Percentiles rank a stretch among this genome's conserved stretches.
These are phyloP conservation scores for Daldinia sp. DNA, from an alignment of 2,329 filamentous ascomycete genomes.

Conservation along the genomic window DNA sequence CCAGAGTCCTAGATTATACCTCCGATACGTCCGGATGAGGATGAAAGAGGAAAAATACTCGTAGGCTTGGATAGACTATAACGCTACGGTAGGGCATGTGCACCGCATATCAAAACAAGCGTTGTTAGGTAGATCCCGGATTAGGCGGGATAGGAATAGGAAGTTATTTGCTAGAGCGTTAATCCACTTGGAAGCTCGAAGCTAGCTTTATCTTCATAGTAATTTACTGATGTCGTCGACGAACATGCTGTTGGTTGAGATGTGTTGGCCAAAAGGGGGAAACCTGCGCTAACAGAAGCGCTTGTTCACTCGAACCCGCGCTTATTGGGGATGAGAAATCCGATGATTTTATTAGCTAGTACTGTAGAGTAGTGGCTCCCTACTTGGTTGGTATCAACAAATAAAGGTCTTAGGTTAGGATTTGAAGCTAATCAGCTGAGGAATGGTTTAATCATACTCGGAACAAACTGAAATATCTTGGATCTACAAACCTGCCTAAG, in stretches of 20 bases:
- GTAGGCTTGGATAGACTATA: constrained; percentile 4
- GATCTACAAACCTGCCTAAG: constrained; percentile 37
- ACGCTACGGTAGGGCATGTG: constrained; percentile 9
- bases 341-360: constrained; percentile 7
- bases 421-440: constrained; percentile 20
- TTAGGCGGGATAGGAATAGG: constrained; percentile 19
- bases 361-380: neutral
- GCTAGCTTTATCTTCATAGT: constrained; percentile 9
- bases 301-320: constrained; percentile 28
- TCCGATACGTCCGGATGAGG: constrained; percentile 11
- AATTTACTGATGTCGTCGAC: constrained; percentile 7
- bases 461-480: constrained; percentile 37
- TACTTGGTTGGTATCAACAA: constrained; percentile 4
- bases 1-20: constrained; percentile 6
- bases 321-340: constrained; percentile 35
- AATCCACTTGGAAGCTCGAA: constrained; percentile 29
- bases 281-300: constrained; percentile 35
- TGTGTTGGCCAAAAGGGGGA: constrained; percentile 20
- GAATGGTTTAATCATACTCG: constrained; percentile 6
- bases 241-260: constrained; percentile 15
- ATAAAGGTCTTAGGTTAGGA: constrained; percentile 5
- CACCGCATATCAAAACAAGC: constrained; percentile 6
- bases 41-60: constrained; percentile 9
- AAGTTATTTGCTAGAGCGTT: constrained; percentile 22
- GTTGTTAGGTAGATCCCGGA: constrained; percentile 13